phyloP scores from a whole-genome alignment of 495 filamentous ascomycete species.

The Stereocaulon alpinum region DNA sequence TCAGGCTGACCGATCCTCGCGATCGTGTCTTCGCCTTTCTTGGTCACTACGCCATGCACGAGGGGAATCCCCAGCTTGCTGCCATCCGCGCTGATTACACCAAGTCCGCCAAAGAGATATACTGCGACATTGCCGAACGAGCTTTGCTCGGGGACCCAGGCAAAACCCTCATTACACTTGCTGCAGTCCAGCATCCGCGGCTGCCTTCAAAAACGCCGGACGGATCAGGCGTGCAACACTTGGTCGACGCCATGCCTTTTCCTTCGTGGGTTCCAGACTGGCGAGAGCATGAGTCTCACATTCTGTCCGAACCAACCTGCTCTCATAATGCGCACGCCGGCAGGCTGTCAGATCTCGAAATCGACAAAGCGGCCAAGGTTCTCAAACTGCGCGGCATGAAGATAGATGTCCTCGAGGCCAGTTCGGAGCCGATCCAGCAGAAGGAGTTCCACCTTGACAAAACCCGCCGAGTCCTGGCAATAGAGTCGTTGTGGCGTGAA shows the following conservation, averaged over 20 bases:
- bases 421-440: not conserved
- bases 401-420: not conserved
- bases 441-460: not conserved
- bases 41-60: constrained; percentile 19
- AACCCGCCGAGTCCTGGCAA: not conserved
- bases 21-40: constrained; percentile 26
- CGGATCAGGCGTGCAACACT: not conserved
- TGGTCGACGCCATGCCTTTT: not conserved
- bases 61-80: constrained; percentile 9
- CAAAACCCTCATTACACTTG: constrained; percentile 13
- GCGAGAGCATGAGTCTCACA: not conserved
- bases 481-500: not conserved
- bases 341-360: not conserved
- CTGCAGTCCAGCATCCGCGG: constrained; percentile 16
- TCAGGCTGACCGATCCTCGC: constrained; percentile 20
- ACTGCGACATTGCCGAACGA: constrained; percentile 3
- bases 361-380: not conserved
- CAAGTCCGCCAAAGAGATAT: constrained; percentile 14
- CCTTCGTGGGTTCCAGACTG: not conserved
- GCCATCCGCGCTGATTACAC: constrained; percentile 13
- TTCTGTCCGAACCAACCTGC: not conserved
- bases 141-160: not conserved
- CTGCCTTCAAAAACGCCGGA: constrained; percentile 7
- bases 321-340: not conserved
- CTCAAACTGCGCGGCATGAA: not conserved